Base-by-base conservation (phyloP, 495 filamentous ascomycete species). In the Astrocystis sublimbata region DNA sequence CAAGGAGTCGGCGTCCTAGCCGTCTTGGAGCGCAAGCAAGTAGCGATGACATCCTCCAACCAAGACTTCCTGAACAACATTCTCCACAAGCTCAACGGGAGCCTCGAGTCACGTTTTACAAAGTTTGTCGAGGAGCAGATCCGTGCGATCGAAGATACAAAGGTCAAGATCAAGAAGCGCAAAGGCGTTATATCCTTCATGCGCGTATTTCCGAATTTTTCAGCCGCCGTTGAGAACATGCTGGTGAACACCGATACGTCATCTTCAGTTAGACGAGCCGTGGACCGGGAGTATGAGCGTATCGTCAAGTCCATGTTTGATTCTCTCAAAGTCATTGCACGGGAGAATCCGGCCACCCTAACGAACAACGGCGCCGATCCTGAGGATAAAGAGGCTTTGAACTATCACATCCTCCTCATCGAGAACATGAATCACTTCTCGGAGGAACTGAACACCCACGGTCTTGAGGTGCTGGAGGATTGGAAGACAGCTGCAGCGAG, bases 361-460 rank as follows among this genome's bases (percentile, higher is more conserved):
- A 71, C 72, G 2, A 67, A 62, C 21, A 65, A 62, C 41, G 59
- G 63, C 26, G 82, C 86, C 46, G 82, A 84, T 61, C 84, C 79
- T n/a, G 93, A 98, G 68, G 93, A 98, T 71, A 98, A 98, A 74
- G 93, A 96, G 71, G 87, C 90, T 15, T 82, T 98, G 21, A 97
- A 98, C 72, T 96, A 96, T 76, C 92, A 97, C 72, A 96, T 98
- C 67, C 83, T 97, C 50, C 83, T 98, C 33, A 97, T 98, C 62
- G 93, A 98, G 73, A 98, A 98, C 71, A 97, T 97, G 93, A 94
- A 97, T 71, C 92, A 97, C 72, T 97, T 93, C 73, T 78, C 93
- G 9, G 92, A 97, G 67, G 93, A 97, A 71, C 87, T 96, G 9
- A 89, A 94, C 64, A 79, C 88, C n/a, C 83, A 86, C 40, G 78